Percentiles rank a stretch among this genome's conserved stretches.
These are phyloP conservation scores for Rugosomyces carneus DNA, from an alignment of 1,284 basidiomycete genomes.

Conservation along the genomic window DNA sequence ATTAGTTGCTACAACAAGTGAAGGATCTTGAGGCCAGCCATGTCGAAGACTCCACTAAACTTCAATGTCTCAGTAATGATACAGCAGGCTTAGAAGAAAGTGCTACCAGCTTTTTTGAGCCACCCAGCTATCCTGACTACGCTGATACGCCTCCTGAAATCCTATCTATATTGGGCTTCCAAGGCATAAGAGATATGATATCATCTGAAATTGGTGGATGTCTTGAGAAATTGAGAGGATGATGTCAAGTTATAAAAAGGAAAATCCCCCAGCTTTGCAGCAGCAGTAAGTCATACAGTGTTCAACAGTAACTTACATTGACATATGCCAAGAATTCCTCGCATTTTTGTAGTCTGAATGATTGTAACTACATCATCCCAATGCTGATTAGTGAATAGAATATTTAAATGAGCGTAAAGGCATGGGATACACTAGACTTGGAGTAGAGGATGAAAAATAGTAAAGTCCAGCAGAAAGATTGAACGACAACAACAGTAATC, in stretches of 20 bases:
- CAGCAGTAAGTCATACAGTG: too few species aligned
- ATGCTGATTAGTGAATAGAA: neutral
- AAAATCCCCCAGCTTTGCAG: too few species aligned
- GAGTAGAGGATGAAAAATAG: slow-evolving; percentile 4
- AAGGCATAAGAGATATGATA: neutral
- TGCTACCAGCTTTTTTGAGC: neutral
- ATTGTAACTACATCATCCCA: neutral
- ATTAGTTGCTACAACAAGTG: slow-evolving; percentile 7
- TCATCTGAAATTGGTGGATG: neutral
- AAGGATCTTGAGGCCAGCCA: slow-evolving; percentile 6
- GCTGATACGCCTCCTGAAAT: neutral
- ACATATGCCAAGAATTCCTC: too few species aligned
- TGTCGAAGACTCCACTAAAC: neutral
- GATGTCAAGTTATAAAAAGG: too few species aligned
- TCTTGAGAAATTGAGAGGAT: too few species aligned
- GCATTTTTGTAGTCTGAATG: too few species aligned
- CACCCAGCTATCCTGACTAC: slow-evolving; percentile 2
- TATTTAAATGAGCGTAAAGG: slow-evolving; percentile 7
- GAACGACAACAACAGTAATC: neutral
- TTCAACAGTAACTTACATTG: too few species aligned
- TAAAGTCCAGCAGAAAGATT: slow-evolving; percentile 11
- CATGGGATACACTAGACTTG: slow-evolving; percentile 2
- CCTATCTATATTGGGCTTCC: neutral
- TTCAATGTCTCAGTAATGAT: slow-evolving; percentile 1
- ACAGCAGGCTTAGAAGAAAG: neutral